These are phyloP conservation scores for Millerozyma acaciae DNA, from an alignment of 805 yeast species.

Conservation along the genomic window DNA sequence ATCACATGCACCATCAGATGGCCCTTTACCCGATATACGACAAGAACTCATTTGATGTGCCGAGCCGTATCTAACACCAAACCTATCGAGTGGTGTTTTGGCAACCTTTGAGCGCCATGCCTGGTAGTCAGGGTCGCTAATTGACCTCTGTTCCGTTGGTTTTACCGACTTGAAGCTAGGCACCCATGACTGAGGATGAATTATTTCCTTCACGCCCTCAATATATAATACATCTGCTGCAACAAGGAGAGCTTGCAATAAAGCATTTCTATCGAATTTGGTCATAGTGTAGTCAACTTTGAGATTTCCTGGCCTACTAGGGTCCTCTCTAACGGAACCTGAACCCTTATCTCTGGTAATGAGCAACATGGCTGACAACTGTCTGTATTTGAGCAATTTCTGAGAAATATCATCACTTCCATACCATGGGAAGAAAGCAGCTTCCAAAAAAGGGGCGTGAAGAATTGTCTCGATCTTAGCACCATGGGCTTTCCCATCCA, in stretches of 20 bases:
- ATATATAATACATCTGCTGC: constrained; percentile 45
- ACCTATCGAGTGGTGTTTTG: constrained; percentile 23
- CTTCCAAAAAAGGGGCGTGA: constrained; percentile 40
- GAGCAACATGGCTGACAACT: constrained; percentile 36
- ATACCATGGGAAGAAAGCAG: constrained; percentile 42
- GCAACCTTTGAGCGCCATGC: constrained; percentile 29
- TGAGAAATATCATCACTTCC: constrained; percentile 29
- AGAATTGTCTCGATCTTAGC: constrained; percentile 48
- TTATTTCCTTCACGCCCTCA: constrained; percentile 45
- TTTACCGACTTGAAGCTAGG: constrained; percentile 35
- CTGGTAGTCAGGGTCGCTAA: constrained; percentile 42
- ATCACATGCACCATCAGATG: constrained; percentile 42
- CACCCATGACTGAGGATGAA: constrained; percentile 27
- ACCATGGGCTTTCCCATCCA: constrained; percentile 53
- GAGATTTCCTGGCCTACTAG: constrained; percentile 27
- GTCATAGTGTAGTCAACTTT: constrained; percentile 37
- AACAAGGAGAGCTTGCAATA: constrained; percentile 32
- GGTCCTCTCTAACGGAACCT: constrained; percentile 36
- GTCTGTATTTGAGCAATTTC: constrained; percentile 32
- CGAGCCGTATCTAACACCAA: constrained; percentile 35
- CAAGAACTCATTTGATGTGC: constrained; percentile 56
- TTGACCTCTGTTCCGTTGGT: constrained; percentile 34
- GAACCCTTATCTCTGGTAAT: constrained; percentile 44
- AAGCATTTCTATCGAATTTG: constrained; percentile 39
- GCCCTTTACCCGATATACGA: constrained; percentile 47